These are phyloP conservation scores for Fusarium papillatum DNA, from an alignment of 2,329 filamentous ascomycete species.

Conservation along the genomic window DNA sequence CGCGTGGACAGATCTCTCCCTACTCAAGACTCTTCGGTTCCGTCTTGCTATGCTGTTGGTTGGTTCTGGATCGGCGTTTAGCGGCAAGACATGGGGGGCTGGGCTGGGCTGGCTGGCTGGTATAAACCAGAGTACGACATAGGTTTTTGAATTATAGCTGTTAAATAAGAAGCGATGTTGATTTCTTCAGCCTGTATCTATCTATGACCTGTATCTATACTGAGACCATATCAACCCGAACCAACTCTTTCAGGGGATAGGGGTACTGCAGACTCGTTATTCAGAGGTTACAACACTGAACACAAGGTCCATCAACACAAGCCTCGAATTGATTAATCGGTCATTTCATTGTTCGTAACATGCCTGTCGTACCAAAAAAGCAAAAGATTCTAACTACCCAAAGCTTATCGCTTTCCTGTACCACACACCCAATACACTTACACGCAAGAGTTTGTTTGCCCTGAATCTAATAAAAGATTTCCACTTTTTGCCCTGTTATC, in stretches of 20 bases:
- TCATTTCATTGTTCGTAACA: conserved; percentile 38
- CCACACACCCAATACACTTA: conserved; percentile 10
- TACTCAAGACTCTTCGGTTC: conserved; percentile 2
- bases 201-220: neutral
- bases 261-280: neutral
- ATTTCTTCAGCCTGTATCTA: neutral
- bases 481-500: neutral
- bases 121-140: conserved; percentile 36
- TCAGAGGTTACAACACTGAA: neutral
- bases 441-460: neutral
- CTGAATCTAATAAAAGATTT: conserved; percentile 1
- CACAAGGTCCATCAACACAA: neutral
- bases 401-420: conserved; percentile 20
- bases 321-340: conserved; percentile 1
- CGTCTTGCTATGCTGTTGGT: conserved; percentile 24
- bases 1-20: neutral
- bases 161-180: conserved; percentile 39
- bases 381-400: conserved; percentile 28
- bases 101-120: conserved; percentile 25
- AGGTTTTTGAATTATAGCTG: conserved; percentile 34
- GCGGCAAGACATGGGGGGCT: conserved; percentile 34
- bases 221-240: neutral
- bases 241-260: neutral
- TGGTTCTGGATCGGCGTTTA: conserved; percentile 44
- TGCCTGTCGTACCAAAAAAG: conserved; percentile 26